Conservation (phyloP, 2,329 filamentous ascomycete genomes). For the Dactylellina haptotyla region DNA sequence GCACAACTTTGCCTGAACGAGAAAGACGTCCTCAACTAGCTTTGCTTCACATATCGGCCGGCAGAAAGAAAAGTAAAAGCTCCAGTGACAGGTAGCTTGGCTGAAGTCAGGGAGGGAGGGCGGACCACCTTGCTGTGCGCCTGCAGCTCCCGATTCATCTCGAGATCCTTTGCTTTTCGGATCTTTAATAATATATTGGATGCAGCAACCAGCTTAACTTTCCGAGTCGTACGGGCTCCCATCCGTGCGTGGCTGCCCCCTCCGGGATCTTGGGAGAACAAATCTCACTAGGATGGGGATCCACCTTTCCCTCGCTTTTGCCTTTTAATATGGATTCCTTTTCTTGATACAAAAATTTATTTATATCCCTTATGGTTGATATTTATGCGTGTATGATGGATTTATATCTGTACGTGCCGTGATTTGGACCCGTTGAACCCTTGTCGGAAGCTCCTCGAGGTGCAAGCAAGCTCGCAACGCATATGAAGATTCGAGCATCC, state of each 20-base stretch:
- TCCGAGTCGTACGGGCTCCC: conserved; percentile 2
- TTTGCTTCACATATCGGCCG: background rate
- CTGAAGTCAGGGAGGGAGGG: no score
- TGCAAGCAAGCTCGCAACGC: no score
- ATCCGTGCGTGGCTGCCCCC: background rate
- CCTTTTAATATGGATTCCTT: no score
- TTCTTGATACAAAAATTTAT: no score
- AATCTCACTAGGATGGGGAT: no score
- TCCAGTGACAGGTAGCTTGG: no score
- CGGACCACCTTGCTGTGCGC: conserved; percentile 51
- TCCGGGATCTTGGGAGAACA: background rate
- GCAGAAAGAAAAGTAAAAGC: background rate
- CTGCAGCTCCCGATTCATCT: conserved; percentile 37
- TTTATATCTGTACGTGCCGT: no score
- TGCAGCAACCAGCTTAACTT: conserved; percentile 9
- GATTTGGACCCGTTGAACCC: no score
- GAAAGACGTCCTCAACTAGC: conserved; percentile 8
- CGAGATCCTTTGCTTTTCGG: conserved; percentile 28
- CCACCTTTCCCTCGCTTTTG: background rate
- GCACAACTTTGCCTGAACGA: conserved; percentile 37
- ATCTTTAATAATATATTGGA: conserved; percentile 10
- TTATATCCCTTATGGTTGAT: no score
- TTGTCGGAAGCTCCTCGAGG: no score
- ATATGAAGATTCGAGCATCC: no score
- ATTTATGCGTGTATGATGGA: no score